Conservation (phyloP, 345 rosid species). For the Pistacia atlantica region DNA sequence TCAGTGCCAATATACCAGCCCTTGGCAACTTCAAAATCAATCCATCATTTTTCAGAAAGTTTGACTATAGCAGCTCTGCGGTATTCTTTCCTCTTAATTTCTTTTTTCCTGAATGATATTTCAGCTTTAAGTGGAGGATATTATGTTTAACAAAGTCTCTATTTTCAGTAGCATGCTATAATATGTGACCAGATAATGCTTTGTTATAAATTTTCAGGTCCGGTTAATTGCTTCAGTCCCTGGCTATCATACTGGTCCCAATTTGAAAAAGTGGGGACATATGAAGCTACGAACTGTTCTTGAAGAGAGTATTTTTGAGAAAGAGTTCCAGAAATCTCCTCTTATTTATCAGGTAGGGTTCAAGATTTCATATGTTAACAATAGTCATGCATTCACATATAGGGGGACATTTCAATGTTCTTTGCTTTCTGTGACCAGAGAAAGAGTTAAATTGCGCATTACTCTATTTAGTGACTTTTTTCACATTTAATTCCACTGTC, state of each 20-base stretch:
- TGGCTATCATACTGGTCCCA: constrained; percentile 84
- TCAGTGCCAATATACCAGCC: constrained; percentile 59
- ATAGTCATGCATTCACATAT: not conserved
- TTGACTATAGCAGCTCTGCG: constrained; percentile 64
- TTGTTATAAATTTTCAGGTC: constrained; percentile 50
- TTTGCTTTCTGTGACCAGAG: not conserved
- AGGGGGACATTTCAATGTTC: not conserved
- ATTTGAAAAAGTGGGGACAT: constrained; percentile 89
- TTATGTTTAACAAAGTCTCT: not conserved
- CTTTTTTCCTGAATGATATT: not conserved
- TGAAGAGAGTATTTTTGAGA: constrained; percentile 70
- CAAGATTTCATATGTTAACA: not conserved
- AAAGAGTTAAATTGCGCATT: not conserved
- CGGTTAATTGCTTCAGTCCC: constrained; percentile 89
- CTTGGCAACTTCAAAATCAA: constrained; percentile 61
- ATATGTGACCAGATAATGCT: not conserved
- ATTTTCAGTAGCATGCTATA: constrained; percentile 14
- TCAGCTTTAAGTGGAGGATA: not conserved
- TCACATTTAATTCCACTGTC: not conserved
- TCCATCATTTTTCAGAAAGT: constrained; percentile 82
- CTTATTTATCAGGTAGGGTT: constrained; percentile 83
- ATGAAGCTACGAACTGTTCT: constrained; percentile 78
- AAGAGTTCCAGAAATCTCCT: constrained; percentile 78
- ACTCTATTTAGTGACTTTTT: not conserved
- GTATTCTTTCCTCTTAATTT: constrained; percentile 37